Base-by-base conservation (phyloP, 2,329 filamentous ascomycete species). In the Chaetomium strumarium region DNA sequence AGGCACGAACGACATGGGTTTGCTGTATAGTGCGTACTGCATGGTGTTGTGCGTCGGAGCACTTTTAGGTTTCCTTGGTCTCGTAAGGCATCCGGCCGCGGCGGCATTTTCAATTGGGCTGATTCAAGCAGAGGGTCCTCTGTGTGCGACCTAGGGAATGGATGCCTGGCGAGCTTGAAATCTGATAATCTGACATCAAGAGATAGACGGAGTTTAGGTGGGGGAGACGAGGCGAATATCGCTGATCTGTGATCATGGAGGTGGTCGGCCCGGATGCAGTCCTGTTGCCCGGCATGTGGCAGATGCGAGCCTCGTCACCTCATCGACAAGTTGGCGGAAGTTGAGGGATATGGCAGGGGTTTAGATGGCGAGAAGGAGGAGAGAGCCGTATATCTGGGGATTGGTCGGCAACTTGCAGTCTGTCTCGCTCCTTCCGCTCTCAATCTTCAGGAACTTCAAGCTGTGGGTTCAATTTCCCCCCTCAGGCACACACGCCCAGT, bases 301-400 rank as follows among this genome's bases (percentile, higher is more conserved):
- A 10, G 33, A 12, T 10, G 24, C 24, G 24, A 7, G 7, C 24
- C 24, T 24, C 24, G 24, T 24, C 24, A 24, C 24, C 24, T 24
- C 24, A 4, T 24, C 24, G 24, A 24, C 7, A 7, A 7, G 24
- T 7, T 24, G 24, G 4, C 24, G 7, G 33, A 11, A 11, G 33
- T 34, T 14, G 33, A 10, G 13, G 33, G 3, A 34, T 4, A 14
- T 5, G 33, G 13, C 33, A 34, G 37, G 49, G 31, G 42, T 19
- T 34, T 17, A 42, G 12, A 19, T 16, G 46, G 17, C 5, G 31
- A 5, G 39, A 2, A 7, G 2, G 9, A 17, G 12, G 13, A 10
- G n/a, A 16, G 24, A 16, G 36, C n/a, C 10, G 39, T 54, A 54
- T 54, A 54, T 51, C 47, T 51, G 43, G 10, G 16, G 16, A 20